Evolutionary conservation across 257 asterid species (phyloP).

Genomic region (Solanum lycopersicoides): DNA sequence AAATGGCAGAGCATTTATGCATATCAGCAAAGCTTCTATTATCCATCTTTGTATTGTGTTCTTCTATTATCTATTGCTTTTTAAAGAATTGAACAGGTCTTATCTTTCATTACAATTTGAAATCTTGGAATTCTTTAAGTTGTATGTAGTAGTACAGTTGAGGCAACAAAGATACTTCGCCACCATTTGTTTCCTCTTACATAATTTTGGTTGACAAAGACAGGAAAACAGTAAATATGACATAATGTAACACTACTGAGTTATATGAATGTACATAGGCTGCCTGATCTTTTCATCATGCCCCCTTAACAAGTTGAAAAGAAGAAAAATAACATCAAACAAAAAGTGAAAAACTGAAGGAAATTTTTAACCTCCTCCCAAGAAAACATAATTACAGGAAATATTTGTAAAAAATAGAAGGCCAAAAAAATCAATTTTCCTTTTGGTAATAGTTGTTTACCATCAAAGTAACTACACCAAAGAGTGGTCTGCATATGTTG

Average conservation of each 20-base stretch:
- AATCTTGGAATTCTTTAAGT: background rate
- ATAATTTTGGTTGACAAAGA: background rate
- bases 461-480: conserved; percentile 36
- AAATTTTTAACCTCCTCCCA: background rate
- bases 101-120: background rate
- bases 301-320: background rate
- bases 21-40: background rate
- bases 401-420: background rate
- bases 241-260: background rate
- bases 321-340: background rate
- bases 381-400: background rate
- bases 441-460: conserved; percentile 5
- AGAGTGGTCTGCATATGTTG: conserved; percentile 25
- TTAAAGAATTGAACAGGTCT: background rate
- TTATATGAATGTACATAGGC: background rate
- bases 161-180: background rate
- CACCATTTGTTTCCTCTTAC: background rate
- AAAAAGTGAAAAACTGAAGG: background rate
- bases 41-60: background rate
- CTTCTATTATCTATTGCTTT: background rate
- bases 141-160: background rate
- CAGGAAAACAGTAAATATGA: background rate
- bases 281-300: background rate
- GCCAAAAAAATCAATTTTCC: conserved; percentile 6
- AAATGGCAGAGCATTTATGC: background rate